Conservation (phyloP, 139 green algal genomes). For the Coelastrella sp. region DNA sequence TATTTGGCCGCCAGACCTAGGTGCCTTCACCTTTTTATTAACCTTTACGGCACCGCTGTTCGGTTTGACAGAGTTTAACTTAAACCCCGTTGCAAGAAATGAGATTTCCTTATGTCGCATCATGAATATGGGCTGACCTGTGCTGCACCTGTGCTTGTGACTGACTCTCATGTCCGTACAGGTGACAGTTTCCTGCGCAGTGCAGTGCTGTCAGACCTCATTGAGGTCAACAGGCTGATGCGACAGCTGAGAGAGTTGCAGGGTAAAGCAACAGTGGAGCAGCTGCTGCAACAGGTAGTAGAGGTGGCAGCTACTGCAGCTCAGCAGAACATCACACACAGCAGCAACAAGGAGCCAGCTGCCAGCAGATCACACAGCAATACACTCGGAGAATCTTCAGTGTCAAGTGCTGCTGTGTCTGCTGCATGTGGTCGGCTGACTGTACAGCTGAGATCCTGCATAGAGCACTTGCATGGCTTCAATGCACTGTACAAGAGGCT, state of each 20-base stretch:
- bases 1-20: no score
- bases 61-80: no score
- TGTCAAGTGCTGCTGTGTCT: not conserved
- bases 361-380: not conserved
- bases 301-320: not conserved
- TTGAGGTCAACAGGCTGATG: conserved; percentile 18
- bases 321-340: not conserved
- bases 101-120: no score
- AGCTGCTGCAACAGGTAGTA: conserved; percentile 2
- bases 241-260: not conserved
- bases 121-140: no score
- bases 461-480: conserved; percentile 12
- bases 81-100: no score
- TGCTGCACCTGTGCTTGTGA: no score
- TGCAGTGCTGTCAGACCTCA: conserved; percentile 8
- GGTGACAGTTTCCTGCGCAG: conserved; percentile 13
- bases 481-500: conserved; percentile 2
- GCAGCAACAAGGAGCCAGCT: not conserved
- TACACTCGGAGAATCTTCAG: not conserved
- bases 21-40: no score
- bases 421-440: not conserved
- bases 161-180: not conserved
- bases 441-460: conserved; percentile 9
- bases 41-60: no score
- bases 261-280: not conserved